Base-by-base conservation (phyloP, 2,329 filamentous ascomycete species). In the Sporothrix phasma region DNA sequence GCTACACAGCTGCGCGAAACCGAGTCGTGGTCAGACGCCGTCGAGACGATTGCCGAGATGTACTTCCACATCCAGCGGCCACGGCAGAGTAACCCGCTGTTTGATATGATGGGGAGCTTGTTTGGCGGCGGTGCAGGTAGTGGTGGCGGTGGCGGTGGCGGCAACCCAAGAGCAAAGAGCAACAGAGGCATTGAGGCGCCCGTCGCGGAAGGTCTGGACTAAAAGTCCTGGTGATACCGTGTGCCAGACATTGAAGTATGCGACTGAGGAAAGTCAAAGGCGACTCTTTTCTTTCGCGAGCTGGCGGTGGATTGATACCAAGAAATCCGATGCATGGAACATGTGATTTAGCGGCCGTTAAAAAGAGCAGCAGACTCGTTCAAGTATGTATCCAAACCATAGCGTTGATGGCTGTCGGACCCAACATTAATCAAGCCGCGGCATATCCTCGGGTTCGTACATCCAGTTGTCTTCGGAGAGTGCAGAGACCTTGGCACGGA, bases 81-180 rank as follows among this genome's bases (percentile, higher is more conserved):
- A 54, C 84, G 88, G 71, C 91, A 96, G 78, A 89, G 88, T 68
- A 97, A 97, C 75, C 92, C 92, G 3, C 79, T 99, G 75, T 85
- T 97, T 76, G 94, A 99, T 74, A 97, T 99, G 92, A 95, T 99
- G 89, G 92, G 92, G 56, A 92, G 86, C 67, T 85, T 99, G 81
- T 89, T 99, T 72, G 92, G 92, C 58, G 91, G 91, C 22, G 80
- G 78, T 7, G 83, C 80, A 26, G 80, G 80, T 64, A 80, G 78
- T 19, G 83, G 81, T n/a, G 80, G 65, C 17, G 65, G 75, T 24
- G 69, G 73, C 29, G 80, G 80, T 60, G 80, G 79, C 10, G 46
- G 46, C 24, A 26, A 26, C 49, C 24, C 51, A 39, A 56, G 51
- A 19, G n/a, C 46, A 31, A 17, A 22, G 56, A 69, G 72, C 47